phyloP scores from a whole-genome alignment of 345 rosid species.

The Bretschneidera sinensis region DNA sequence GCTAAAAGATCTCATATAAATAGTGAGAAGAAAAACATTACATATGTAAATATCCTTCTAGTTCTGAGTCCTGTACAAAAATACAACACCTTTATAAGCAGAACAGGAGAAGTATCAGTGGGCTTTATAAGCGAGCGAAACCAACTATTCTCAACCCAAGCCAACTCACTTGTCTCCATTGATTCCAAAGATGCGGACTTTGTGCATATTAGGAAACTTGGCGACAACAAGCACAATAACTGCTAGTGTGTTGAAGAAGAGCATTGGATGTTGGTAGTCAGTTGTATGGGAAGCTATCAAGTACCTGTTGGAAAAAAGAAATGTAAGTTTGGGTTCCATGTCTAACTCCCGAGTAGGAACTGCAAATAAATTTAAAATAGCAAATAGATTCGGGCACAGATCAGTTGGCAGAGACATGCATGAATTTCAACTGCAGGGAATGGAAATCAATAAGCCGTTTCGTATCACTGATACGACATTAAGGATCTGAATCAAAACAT shows the following conservation, averaged over 20 bases:
- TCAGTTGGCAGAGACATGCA: not conserved
- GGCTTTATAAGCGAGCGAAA: slow-evolving; percentile 14
- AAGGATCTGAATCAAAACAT: too few relatives aligned
- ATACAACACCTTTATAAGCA: slow-evolving; percentile 17
- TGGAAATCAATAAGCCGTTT: too few relatives aligned
- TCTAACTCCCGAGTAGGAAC: too few relatives aligned
- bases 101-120: slow-evolving; percentile 17
- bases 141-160: not conserved
- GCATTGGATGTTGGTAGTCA: slow-evolving; percentile 89
- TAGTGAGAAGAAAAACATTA: slow-evolving; percentile 22
- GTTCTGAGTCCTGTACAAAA: slow-evolving; percentile 27
- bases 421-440: too few relatives aligned
- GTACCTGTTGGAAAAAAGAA: slow-evolving; percentile 43
- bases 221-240: slow-evolving; percentile 84
- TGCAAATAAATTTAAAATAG: too few relatives aligned
- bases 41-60: slow-evolving; percentile 20
- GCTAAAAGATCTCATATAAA: slow-evolving; percentile 6
- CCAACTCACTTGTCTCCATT: slow-evolving; percentile 58
- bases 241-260: slow-evolving; percentile 83
- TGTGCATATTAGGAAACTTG: slow-evolving; percentile 99
- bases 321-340: not conserved
- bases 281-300: slow-evolving; percentile 98
- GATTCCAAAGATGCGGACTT: slow-evolving; percentile 98
- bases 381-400: too few relatives aligned
- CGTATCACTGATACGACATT: too few relatives aligned